Conservation (phyloP, 306 rosid genomes). For the Senna siamea region DNA sequence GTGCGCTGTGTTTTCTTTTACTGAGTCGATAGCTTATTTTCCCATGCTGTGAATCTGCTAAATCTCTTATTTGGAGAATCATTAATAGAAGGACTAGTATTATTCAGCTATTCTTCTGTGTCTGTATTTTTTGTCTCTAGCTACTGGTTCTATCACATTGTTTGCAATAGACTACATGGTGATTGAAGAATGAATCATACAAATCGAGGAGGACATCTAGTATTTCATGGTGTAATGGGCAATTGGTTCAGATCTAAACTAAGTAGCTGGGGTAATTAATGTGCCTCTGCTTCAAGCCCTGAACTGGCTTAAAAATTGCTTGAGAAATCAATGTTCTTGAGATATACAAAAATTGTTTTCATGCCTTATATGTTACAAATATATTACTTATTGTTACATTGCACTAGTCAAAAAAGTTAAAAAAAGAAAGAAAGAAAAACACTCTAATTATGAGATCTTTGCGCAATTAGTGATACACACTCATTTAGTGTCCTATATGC, state of each 20-base stretch:
- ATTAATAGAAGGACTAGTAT: too few relatives aligned
- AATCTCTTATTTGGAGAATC: too few relatives aligned
- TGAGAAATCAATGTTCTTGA: not conserved
- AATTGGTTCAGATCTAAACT: not conserved
- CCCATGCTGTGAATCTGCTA: too few relatives aligned
- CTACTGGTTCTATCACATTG: too few relatives aligned
- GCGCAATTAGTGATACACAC: not conserved
- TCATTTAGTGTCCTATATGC: slow-evolving; percentile 21
- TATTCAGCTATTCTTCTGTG: too few relatives aligned
- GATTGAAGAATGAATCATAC: not conserved
- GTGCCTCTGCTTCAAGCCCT: not conserved
- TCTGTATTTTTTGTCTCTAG: too few relatives aligned
- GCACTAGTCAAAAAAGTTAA: not conserved
- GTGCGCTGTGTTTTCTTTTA: too few relatives aligned
- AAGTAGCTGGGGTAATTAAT: not conserved
- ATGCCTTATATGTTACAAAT: not conserved
- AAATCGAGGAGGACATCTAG: not conserved
- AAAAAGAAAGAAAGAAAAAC: too few relatives aligned
- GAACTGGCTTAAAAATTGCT: not conserved
- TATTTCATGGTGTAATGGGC: not conserved
- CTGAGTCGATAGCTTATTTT: too few relatives aligned
- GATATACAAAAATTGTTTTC: not conserved
- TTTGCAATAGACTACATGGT: not conserved
- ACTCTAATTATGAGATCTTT: slow-evolving; percentile 10
- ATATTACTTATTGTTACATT: not conserved